Evolutionary conservation across 2,329 filamentous ascomycete species (phyloP), one percentile per base, ranked within the genome.

Genomic region (Exophiala lecanii-corni): DNA sequence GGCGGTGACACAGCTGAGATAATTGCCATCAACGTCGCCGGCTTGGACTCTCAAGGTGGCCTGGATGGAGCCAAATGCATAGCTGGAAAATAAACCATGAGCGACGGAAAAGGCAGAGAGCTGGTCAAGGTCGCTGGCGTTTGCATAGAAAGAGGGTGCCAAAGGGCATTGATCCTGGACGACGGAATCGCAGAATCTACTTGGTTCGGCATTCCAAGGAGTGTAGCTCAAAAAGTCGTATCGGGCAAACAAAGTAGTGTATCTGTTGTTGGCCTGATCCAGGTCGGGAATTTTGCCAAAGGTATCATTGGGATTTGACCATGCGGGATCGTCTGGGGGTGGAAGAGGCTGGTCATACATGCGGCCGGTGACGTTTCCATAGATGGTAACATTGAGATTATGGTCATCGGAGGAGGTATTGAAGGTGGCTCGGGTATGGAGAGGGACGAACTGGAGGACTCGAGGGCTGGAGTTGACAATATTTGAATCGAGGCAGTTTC

Each of bases 331-430:
- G 55, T 74, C 64, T 13, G 74, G 65, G 0, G 76, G 57, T 23
- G 87, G 88, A 40, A 88, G 76, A 2, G 65, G 47, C n/a, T 70
- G 68, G 9, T 66, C 59, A 2, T 72, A 71, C 33, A 76, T 73
- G 38, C 82, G 79, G 35, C 92, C 92, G 6, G 83, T 86, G 20
- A 97, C 88, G 64, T 97, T 96, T 39, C 89, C 91, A 70, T 88
- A 97, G 35, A 95, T 76, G 1, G 81, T 92, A 42, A 96, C 70
- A 50, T 78, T 80, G 36, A 98, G 72, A 30, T 74, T 78, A 59
- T 89, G 79, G 38, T 69, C 73, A 3, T 76, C 62, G 50, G 76
- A 68, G 10, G 69, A 63, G 19, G 76, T 73, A 56, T 87, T 76
- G 69, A 94, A 94, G 15, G 69, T 67, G 43, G 86, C 91, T 57